phyloP scores from a whole-genome alignment of 2,329 filamentous ascomycete genomes.

The Ceratocystis smalleyi region DNA sequence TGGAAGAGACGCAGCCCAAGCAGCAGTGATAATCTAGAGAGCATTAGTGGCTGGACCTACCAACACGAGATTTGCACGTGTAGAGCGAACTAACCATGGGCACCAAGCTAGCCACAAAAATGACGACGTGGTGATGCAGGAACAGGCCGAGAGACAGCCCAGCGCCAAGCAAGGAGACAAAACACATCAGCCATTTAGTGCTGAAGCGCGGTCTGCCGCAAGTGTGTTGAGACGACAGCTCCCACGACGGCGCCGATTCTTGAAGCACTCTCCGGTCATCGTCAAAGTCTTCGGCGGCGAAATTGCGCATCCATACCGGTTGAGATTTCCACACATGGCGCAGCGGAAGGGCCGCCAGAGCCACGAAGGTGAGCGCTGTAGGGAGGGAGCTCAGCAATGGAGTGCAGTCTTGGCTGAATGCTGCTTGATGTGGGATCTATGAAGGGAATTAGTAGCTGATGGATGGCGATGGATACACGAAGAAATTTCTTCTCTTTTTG shows the following conservation, averaged over 20 bases:
- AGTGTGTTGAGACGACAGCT: neutral
- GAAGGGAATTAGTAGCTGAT: neutral
- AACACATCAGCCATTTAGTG: neutral
- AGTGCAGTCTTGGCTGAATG: constrained; percentile 5
- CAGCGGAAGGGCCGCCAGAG: neutral
- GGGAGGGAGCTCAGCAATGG: constrained; percentile 5
- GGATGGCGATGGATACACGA: neutral
- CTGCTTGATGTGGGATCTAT: constrained; percentile 7
- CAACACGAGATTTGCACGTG: neutral
- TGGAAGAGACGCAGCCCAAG: neutral
- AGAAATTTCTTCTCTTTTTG: neutral
- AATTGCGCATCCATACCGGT: constrained; percentile 6
- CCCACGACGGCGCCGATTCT: neutral
- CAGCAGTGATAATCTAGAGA: constrained; percentile 2
- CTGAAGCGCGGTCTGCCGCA: neutral
- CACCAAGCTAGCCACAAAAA: neutral
- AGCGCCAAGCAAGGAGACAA: neutral
- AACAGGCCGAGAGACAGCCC: neutral
- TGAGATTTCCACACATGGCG: neutral
- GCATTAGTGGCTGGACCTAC: neutral
- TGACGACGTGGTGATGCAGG: neutral
- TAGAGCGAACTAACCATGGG: neutral
- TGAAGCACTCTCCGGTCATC: neutral
- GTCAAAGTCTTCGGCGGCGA: constrained; percentile 1
- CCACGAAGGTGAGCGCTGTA: neutral